Percentiles rank a stretch among this genome's conserved stretches.
Evolutionary conservation across 768 basidiomycete species (phyloP).

Genomic region (Leccinum obscurum): DNA sequence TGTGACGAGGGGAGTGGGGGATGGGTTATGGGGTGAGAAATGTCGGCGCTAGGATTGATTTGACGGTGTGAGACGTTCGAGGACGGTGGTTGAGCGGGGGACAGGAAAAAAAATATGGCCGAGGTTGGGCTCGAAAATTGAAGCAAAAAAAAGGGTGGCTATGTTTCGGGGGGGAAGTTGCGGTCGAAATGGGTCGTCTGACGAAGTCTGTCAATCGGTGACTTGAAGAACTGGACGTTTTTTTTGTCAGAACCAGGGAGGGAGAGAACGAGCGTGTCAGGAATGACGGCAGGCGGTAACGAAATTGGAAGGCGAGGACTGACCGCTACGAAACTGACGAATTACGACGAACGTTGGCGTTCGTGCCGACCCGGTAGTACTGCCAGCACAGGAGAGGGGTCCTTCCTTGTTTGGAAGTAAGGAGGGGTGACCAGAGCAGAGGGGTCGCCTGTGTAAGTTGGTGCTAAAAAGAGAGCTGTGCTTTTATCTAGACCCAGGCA

Average conservation of each 20-base stretch:
- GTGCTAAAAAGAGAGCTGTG: constrained; percentile 11
- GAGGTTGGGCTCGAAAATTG: neutral
- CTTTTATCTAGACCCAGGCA: constrained; percentile 19
- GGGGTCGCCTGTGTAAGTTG: neutral
- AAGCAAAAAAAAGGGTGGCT: neutral
- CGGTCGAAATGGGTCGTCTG: constrained; percentile 4
- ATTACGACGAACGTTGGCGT: constrained; percentile 30
- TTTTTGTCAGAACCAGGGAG: neutral
- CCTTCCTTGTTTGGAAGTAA: constrained; percentile 1
- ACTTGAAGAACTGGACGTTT: neutral
- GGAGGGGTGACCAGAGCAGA: constrained; percentile 3
- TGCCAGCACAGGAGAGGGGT: constrained; percentile 7
- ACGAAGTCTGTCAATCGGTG: constrained; percentile 1
- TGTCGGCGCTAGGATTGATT: constrained; percentile 5
- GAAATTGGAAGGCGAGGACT: constrained; percentile 13
- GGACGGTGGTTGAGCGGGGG: constrained; percentile 14
- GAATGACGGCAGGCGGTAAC: constrained; percentile 21
- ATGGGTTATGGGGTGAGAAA: constrained; percentile 7
- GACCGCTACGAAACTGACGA: constrained; percentile 17
- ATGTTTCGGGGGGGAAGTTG: neutral
- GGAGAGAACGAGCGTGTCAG: constrained; percentile 5
- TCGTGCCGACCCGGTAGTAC: constrained; percentile 7
- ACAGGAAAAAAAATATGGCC: constrained; percentile 5
- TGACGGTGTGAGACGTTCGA: neutral
- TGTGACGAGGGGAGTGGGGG: neutral